A percentile compares a stretch with the other conserved stretches of the same genome.
phyloP scores from a whole-genome alignment of 805 yeast genomes.

The Tetrapisispora fleetii region DNA sequence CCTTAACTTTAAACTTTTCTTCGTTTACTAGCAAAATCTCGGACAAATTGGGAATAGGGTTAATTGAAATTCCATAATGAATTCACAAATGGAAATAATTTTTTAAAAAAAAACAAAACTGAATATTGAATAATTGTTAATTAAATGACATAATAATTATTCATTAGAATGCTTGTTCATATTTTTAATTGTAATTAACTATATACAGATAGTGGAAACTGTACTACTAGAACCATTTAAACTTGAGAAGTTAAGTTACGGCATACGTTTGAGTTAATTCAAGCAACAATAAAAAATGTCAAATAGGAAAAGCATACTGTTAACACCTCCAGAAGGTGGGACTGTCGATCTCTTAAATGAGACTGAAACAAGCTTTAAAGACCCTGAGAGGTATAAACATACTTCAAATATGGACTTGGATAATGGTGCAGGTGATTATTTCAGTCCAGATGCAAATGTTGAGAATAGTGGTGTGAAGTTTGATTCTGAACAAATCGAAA shows the following conservation, averaged over 20 bases:
- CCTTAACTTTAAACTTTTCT: no score
- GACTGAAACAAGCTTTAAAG: no score
- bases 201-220: background rate
- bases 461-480: conserved; percentile 16
- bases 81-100: no score
- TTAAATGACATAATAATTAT: no score
- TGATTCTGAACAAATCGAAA: conserved; percentile 22
- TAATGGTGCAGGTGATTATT: background rate
- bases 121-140: no score
- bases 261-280: background rate
- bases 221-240: no score
- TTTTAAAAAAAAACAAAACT: no score
- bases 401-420: background rate
- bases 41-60: no score
- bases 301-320: conserved; percentile 15
- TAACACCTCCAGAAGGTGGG: conserved; percentile 17
- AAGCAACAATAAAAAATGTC: conserved; percentile 4
- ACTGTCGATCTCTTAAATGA: background rate
- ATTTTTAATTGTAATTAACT: no score
- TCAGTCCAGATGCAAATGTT: background rate
- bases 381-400: background rate
- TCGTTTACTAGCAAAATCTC: no score
- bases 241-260: background rate
- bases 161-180: no score
- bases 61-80: no score